Conservation (phyloP, 768 basidiomycete genomes). For the Auriscalpium microsporum region DNA sequence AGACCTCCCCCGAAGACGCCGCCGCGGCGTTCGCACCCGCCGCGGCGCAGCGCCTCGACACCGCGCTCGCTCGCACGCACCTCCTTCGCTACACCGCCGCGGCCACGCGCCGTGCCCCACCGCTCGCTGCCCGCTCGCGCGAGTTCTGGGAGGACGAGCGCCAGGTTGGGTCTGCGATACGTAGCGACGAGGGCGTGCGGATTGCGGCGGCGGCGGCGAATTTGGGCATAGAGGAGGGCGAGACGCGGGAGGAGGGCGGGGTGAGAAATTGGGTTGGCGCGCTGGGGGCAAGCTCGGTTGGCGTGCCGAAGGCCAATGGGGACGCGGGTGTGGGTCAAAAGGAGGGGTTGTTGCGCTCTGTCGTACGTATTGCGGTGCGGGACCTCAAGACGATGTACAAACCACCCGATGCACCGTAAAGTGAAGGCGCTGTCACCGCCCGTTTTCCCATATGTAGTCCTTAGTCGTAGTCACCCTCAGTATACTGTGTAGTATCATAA, state of each 20-base stretch:
- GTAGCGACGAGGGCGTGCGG: slow-evolving; percentile 7
- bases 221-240: not conserved
- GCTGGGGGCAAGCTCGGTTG: not conserved
- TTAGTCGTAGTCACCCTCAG: no score
- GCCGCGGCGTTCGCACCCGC: not conserved
- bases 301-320: not conserved
- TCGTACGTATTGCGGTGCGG: no score
- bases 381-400: no score
- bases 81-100: slow-evolving; percentile 2
- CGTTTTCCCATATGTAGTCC: no score
- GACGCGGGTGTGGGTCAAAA: no score
- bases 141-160: slow-evolving; percentile 6
- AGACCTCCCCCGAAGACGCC: not conserved
- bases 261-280: not conserved
- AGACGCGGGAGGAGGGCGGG: not conserved
- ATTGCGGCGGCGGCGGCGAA: slow-evolving; percentile 1
- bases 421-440: no score
- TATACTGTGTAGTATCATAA: no score
- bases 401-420: no score
- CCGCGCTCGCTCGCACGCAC: slow-evolving; percentile 4
- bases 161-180: slow-evolving; percentile 5
- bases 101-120: slow-evolving; percentile 3
- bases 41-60: not conserved
- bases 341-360: no score
- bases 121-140: slow-evolving; percentile 3